Evolutionary conservation across 2,329 filamentous ascomycete genomes (phyloP).

Genomic region (Nemania serpens): DNA sequence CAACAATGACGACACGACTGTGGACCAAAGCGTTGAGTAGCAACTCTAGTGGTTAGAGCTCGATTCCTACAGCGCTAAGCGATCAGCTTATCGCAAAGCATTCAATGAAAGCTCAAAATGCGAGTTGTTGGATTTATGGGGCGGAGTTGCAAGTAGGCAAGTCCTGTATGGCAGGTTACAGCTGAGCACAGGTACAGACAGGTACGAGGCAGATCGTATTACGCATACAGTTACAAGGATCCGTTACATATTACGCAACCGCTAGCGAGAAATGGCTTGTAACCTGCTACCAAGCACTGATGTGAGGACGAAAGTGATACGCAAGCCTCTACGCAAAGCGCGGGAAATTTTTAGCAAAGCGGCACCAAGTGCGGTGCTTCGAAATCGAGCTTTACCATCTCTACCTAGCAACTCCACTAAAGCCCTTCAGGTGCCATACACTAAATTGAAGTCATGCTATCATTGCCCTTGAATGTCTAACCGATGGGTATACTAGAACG

Average conservation of each 20-base stretch:
- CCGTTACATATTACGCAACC: constrained; percentile 1
- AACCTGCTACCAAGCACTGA: neutral
- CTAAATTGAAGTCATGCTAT: constrained; percentile 20
- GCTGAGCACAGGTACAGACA: no score
- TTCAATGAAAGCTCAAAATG: no score
- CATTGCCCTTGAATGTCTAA: neutral
- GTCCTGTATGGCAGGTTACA: no score
- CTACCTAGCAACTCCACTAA: neutral
- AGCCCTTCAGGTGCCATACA: neutral
- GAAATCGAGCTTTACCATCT: neutral
- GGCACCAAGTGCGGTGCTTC: neutral
- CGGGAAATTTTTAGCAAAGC: neutral
- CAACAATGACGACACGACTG: no score
- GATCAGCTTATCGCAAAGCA: no score
- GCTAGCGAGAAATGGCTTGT: neutral
- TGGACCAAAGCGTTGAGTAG: no score
- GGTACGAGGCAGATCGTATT: neutral
- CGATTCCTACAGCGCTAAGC: no score
- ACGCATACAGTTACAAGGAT: constrained; percentile 9
- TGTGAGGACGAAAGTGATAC: neutral
- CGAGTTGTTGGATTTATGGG: no score
- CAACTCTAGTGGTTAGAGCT: no score
- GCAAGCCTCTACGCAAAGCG: neutral
- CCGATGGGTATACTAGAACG: constrained; percentile 34
- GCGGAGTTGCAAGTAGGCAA: no score